Conservation (phyloP, 176 grass and related monocot genomes). For the Carex kokanica region DNA sequence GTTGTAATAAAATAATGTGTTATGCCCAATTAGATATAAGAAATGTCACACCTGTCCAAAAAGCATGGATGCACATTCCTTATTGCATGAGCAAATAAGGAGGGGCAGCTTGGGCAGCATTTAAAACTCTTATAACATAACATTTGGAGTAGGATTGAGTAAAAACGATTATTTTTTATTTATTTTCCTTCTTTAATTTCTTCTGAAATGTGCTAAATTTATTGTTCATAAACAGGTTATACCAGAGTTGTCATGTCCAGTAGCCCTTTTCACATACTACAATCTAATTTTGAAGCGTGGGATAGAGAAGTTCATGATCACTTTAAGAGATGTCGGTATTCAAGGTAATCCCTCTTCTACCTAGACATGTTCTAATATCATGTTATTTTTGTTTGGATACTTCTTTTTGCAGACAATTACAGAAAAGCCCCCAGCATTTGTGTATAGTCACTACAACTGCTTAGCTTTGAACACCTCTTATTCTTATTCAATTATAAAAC, state of each 20-base stretch:
- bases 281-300: slow-evolving; percentile 97
- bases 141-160: not conserved
- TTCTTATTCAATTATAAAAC: not conserved
- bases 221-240: slow-evolving; percentile 43
- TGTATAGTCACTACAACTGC: not conserved
- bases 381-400: not conserved
- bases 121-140: not conserved
- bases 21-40: not conserved
- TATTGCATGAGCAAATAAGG: not conserved
- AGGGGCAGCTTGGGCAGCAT: not conserved
- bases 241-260: slow-evolving; percentile 87
- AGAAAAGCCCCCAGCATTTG: not conserved
- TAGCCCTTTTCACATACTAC: slow-evolving; percentile 90
- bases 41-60: not conserved
- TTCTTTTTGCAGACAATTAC: not conserved
- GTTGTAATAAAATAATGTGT: not conserved
- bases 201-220: not conserved
- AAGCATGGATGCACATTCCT: not conserved
- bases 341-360: slow-evolving; percentile 44
- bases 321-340: slow-evolving; percentile 67
- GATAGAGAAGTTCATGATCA: slow-evolving; percentile 73
- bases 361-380: not conserved
- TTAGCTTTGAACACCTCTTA: not conserved
- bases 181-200: not conserved
- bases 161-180: not conserved